Percentiles rank a stretch among this genome's conserved stretches.
phyloP scores from a whole-genome alignment of 2,329 filamentous ascomycete species.

The Colletotrichum camelliae region DNA sequence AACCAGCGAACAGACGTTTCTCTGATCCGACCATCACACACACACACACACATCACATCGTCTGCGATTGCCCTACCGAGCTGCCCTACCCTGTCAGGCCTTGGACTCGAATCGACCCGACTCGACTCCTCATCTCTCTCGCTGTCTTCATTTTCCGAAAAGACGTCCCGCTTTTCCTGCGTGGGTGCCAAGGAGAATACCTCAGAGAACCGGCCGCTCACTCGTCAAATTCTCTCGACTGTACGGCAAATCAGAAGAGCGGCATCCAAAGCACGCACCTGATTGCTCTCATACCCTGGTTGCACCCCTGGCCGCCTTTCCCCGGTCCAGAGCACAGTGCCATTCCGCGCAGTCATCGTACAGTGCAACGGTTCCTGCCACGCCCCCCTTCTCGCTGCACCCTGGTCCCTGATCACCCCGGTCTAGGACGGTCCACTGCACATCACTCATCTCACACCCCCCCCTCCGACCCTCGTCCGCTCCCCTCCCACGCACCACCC shows the following conservation, averaged over 20 bases:
- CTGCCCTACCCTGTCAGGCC: not conserved
- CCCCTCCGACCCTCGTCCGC: conserved; percentile 23
- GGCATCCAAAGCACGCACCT: not conserved
- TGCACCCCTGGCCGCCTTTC: not conserved
- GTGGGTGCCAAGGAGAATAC: conserved; percentile 8
- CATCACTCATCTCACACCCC: not conserved
- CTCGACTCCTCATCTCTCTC: not conserved
- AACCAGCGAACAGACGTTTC: conserved; percentile 14
- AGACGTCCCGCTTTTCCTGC: not conserved
- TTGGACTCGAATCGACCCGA: not conserved
- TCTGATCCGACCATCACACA: not conserved
- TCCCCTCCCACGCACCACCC: conserved; percentile 22
- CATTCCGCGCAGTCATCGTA: not conserved
- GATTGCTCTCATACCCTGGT: not conserved
- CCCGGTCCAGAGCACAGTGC: conserved; percentile 19
- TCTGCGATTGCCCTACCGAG: not conserved
- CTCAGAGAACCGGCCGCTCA: not conserved
- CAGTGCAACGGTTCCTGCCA: conserved; percentile 15
- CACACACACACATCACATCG: not conserved
- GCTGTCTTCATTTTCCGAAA: not conserved
- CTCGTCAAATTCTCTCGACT: not conserved
- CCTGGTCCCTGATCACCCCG: conserved; percentile 12
- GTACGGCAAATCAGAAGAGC: conserved; percentile 10
- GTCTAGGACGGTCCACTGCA: conserved; percentile 9
- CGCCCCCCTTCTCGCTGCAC: not conserved